Percentiles rank a stretch among this genome's conserved stretches.
phyloP scores from a whole-genome alignment of 257 asterid species.

The Solanum ossicruentum region DNA sequence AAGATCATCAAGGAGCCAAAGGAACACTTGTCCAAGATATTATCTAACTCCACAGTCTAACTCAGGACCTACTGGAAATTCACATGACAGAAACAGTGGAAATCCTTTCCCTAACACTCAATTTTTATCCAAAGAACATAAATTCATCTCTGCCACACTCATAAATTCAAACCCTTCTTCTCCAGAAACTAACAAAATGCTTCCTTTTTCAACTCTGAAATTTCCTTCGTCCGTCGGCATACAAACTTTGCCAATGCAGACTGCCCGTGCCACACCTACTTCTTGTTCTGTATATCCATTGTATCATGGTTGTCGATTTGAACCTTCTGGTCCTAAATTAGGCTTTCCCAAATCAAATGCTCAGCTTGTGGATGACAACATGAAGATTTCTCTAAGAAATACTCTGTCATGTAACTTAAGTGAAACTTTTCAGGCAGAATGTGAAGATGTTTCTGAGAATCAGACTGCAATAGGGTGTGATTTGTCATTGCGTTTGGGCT shows the following conservation, averaged over 20 bases:
- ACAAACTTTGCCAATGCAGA: constrained; percentile 4
- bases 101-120: constrained; percentile 19
- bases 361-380: constrained; percentile 8
- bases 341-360: constrained; percentile 8
- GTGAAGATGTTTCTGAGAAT: constrained; percentile 4
- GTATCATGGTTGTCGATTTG: constrained; percentile 23
- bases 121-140: constrained; percentile 18
- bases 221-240: constrained; percentile 5
- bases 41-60: constrained; percentile 32
- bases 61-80: constrained; percentile 18
- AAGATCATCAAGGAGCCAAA: constrained; percentile 72
- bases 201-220: constrained; percentile 11
- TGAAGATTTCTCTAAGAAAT: constrained; percentile 7
- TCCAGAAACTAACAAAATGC: not conserved
- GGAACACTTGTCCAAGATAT: constrained; percentile 41
- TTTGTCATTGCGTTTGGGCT: constrained; percentile 73
- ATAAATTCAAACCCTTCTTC: constrained; percentile 3
- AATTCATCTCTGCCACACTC: not conserved
- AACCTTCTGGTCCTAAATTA: constrained; percentile 5
- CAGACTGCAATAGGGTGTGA: constrained; percentile 44
- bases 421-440: constrained; percentile 6
- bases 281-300: constrained; percentile 60
- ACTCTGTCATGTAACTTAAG: not conserved
- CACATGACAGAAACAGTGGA: constrained; percentile 13
- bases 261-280: constrained; percentile 10